These are phyloP conservation scores for Endotrypanum monterogeii DNA, from an alignment of 208 protist species.

Conservation along the genomic window DNA sequence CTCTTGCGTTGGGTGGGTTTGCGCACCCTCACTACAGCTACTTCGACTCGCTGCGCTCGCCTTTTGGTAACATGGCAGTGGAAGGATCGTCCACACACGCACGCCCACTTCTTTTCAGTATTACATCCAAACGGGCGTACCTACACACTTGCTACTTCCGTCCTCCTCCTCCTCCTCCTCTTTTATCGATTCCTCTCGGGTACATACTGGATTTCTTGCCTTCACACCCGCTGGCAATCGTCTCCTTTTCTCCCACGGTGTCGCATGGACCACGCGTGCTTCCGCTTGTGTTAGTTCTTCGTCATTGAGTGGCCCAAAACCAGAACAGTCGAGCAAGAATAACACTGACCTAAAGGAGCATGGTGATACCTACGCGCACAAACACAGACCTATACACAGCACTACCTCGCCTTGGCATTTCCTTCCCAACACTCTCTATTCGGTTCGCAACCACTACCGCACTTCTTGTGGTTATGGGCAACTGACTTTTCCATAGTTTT, in stretches of 20 bases:
- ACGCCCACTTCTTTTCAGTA: not conserved
- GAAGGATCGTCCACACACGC: not conserved
- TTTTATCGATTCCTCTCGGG: not conserved
- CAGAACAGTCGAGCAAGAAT: not conserved
- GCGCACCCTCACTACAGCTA: not conserved
- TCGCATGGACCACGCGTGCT: not conserved
- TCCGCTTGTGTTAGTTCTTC: too few relatives aligned
- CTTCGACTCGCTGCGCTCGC: not conserved
- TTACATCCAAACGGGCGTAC: too few relatives aligned
- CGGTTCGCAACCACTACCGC: not conserved
- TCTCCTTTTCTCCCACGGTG: not conserved
- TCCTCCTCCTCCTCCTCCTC: not conserved
- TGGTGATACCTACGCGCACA: not conserved
- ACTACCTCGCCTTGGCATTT: not conserved
- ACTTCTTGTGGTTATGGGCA: not conserved
- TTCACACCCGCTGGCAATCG: not conserved
- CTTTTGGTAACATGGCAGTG: not conserved
- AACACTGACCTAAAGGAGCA: not conserved
- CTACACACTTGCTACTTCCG: not conserved
- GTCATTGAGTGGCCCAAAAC: not conserved
- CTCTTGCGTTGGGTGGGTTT: too few relatives aligned
- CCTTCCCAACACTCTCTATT: not conserved
- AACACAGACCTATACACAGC: not conserved
- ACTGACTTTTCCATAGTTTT: not conserved
- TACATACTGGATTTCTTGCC: not conserved